Evolutionary conservation across 495 filamentous ascomycete species (phyloP).

Genomic region (Monascus purpureus): DNA sequence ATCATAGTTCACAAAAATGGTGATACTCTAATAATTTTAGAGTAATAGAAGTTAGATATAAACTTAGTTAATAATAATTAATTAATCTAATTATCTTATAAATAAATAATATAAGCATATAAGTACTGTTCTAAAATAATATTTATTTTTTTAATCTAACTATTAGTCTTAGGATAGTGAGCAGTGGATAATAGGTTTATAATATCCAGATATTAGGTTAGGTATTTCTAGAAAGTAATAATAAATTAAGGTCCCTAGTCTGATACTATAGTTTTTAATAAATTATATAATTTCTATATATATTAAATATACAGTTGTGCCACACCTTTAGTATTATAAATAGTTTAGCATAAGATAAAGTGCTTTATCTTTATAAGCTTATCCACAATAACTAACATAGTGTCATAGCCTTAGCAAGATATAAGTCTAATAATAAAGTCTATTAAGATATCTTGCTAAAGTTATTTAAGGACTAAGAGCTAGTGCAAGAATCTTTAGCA

Average conservation of each 20-base stretch:
- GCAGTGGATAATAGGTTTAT: constrained; percentile 8
- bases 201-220: constrained; percentile 1
- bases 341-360: constrained; percentile 2
- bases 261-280: constrained; percentile 3
- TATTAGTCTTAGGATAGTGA: constrained; percentile 15
- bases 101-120: constrained; percentile 10
- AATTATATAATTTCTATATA: constrained; percentile 2
- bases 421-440: constrained; percentile 13
- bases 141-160: constrained; percentile 13
- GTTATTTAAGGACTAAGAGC: constrained; percentile 4
- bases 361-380: constrained; percentile 9
- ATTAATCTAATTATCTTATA: constrained; percentile 14
- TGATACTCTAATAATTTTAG: not conserved
- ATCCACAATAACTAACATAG: constrained; percentile 10
- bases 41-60: constrained; percentile 1
- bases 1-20: constrained; percentile 8
- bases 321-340: constrained; percentile 1
- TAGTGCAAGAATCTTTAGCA: constrained; percentile 7
- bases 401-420: constrained; percentile 2
- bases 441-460: constrained; percentile 12
- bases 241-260: constrained; percentile 5
- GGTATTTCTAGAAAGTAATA: constrained; percentile 3
- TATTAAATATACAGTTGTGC: constrained; percentile 1
- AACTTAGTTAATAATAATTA: constrained; percentile 14
- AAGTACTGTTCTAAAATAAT: constrained; percentile 11